Base-by-base conservation (phyloP, 495 filamentous ascomycete species). In the Penicillium goetzii region DNA sequence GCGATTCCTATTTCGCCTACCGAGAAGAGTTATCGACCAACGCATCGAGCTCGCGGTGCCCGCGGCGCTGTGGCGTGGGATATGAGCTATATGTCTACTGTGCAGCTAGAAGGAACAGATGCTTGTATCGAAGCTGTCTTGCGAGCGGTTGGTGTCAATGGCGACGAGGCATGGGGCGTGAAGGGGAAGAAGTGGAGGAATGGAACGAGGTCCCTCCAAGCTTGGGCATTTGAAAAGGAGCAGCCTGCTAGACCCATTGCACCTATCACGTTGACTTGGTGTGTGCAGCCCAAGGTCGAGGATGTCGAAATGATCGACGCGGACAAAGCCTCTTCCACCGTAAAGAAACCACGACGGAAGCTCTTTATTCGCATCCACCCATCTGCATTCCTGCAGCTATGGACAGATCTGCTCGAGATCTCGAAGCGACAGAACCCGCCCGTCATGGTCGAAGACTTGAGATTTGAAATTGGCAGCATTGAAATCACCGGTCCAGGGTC, bases 401-500 rank as follows among this genome's bases (percentile, higher is more conserved):
- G 95, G 88, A 86, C 89, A 25, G 86, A 91, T 65, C 66, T 97
- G n/a, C 70, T 93, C 41, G 83, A 80, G 36, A 69, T 90, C 9
- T 83, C 86, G 12, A 93, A 92, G 69, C 79, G 83, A 51, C 89
- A 93, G 70, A 87, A 84, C 33, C 91, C 92, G 5, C 80, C 79
- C 11, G 86, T 94, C 23, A 87, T 86, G 59, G 71, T 97, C n/a
- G 92, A 97, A 71, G 95, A 99, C 70, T 73, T 99, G 15, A 86
- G 95, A 3, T 98, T 92, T 69, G 93, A 98, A 67, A 89, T 99
- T 73, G 95, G 95, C 49, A 97, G 92, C 71, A 94, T 98, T 55
- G 90, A 97, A 64, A 79, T 97, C 58, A 89, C 85, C 0, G 95
- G 95, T 0, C 92, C 95, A 1, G 90, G 84, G 2, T 90, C 92